Evolutionary conservation across 2,329 filamentous ascomycete species (phyloP), one percentile per base, ranked within the genome.

Genomic region (Cordyceps fumosorosea): DNA sequence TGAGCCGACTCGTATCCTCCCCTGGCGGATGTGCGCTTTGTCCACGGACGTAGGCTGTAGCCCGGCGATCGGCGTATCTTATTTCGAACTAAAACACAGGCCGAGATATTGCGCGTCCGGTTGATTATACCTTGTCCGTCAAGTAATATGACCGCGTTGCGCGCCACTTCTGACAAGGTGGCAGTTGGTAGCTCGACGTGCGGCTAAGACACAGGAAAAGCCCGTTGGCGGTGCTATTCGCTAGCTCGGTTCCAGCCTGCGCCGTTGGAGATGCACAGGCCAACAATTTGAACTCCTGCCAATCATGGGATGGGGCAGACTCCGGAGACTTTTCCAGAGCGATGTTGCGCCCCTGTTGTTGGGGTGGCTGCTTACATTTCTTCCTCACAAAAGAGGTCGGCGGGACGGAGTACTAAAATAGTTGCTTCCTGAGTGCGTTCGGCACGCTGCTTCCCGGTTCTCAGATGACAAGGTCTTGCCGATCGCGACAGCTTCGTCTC

Each of bases 221-320:
- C 56, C 50, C 26, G n/a, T 53, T 44, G 24, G 20, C 18, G 22
- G 32, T 37, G 47, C n/a, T 29, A 7, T 42, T 58, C 29, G 32
- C 56, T 57, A 57, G 29, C 29, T 34, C n/a, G 34, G 20, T 57
- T 42, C 56, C 45, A 50, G 18, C 10, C 56, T 44, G 40, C 2
- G 32, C 47, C 47, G 47, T 59, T 59, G 48, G 47, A 53, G 45
- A 60, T 60, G 57, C 56, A 54, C 57, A 44, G 57, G 47, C 56
- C 48, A 24, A 37, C 11, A 60, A 53, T 45, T 32, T 18, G n/a
- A 51, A 22, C 44, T n/a, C 14, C 44, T n/a, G 40, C 40, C 40
- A 44, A 44, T 37, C 34, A 37, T 14, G 34, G 34, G 29, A n/a
- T n/a, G 40, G 16, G 16, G 18, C 47, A 40, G 34, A 22, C 32